Percentiles rank a stretch among this genome's conserved stretches.
Evolutionary conservation across 2,329 filamentous ascomycete species (phyloP).

Genomic region (Hymenoscyphus repandus): DNA sequence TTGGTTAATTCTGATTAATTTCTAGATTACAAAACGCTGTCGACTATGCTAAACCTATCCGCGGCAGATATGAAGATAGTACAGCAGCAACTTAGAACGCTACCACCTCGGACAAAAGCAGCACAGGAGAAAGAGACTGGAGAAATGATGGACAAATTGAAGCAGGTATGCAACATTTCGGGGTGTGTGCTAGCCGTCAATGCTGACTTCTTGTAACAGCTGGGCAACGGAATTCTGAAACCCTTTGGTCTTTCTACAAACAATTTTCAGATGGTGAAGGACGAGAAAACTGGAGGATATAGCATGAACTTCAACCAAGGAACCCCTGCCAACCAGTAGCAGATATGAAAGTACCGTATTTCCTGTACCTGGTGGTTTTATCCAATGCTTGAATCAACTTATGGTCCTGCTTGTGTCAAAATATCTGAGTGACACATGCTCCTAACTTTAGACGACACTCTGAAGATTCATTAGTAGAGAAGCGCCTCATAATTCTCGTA

Average conservation of each 20-base stretch:
- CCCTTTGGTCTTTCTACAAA: constrained; percentile 92
- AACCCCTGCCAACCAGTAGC: constrained; percentile 1
- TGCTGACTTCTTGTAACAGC: constrained; percentile 33
- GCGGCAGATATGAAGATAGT: constrained; percentile 64
- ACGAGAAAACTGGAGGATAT: constrained; percentile 84
- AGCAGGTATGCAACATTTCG: constrained; percentile 50
- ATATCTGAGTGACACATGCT: too few species aligned
- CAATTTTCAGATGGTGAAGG: constrained; percentile 91
- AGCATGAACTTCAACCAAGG: constrained; percentile 73
- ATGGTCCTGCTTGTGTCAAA: too few species aligned
- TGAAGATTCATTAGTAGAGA: too few species aligned
- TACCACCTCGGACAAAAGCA: constrained; percentile 66
- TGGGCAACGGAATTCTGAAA: constrained; percentile 87
- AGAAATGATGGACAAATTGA: constrained; percentile 97
- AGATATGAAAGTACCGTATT: neutral
- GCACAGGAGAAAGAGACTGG: constrained; percentile 84
- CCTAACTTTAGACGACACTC: too few species aligned
- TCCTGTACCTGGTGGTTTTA: too few species aligned
- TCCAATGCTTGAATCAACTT: too few species aligned
- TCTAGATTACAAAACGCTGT: constrained; percentile 67
- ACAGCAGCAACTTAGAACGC: constrained; percentile 53
- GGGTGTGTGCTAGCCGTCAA: neutral
- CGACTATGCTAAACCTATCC: constrained; percentile 54
- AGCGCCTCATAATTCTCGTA: too few species aligned
- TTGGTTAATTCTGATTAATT: constrained; percentile 3